Evolutionary conservation across 2,329 filamentous ascomycete species (phyloP).

Genomic region (Xylaria sp.): DNA sequence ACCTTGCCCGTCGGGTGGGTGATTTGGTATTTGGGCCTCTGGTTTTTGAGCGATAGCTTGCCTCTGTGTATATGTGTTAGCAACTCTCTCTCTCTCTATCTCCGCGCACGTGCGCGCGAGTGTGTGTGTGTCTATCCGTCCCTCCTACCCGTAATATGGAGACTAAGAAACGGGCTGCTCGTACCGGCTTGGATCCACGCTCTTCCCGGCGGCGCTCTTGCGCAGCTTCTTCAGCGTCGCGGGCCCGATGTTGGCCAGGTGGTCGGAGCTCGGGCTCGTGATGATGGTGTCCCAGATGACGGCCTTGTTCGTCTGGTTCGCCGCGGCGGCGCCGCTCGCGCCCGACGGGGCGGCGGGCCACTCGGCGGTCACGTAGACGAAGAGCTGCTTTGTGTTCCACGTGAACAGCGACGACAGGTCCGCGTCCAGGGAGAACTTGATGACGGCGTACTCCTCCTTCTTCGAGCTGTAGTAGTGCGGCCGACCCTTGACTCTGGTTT

Average conservation of each 20-base stretch:
- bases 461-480: conserved; percentile 95
- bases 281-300: conserved; percentile 98
- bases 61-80: conserved; percentile 56
- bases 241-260: conserved; percentile 65
- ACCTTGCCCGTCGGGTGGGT: conserved; percentile 85
- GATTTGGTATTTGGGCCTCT: conserved; percentile 96
- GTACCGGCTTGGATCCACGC: conserved; percentile 63
- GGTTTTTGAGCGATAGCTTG: conserved; percentile 77
- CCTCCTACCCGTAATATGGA: no score
- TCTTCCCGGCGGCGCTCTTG: conserved; percentile 64
- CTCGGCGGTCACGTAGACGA: conserved; percentile 90
- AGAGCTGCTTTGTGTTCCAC: conserved; percentile 99
- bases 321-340: conserved; percentile 43
- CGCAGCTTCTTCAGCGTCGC: conserved; percentile 66
- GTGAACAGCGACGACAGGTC: conserved; percentile 93
- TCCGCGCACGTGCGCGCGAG: not conserved
- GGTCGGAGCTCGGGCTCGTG: conserved; percentile 70
- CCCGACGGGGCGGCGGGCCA: conserved; percentile 60
- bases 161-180: no score
- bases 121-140: no score
- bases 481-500: conserved; percentile 76
- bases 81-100: conserved; percentile 9
- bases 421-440: conserved; percentile 90
- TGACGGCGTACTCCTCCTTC: conserved; percentile 93
- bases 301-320: conserved; percentile 65